A percentile compares a stretch with the other conserved stretches of the same genome.
Evolutionary conservation across 345 rosid genomes (phyloP).

Genomic region (Brassica nigra): DNA sequence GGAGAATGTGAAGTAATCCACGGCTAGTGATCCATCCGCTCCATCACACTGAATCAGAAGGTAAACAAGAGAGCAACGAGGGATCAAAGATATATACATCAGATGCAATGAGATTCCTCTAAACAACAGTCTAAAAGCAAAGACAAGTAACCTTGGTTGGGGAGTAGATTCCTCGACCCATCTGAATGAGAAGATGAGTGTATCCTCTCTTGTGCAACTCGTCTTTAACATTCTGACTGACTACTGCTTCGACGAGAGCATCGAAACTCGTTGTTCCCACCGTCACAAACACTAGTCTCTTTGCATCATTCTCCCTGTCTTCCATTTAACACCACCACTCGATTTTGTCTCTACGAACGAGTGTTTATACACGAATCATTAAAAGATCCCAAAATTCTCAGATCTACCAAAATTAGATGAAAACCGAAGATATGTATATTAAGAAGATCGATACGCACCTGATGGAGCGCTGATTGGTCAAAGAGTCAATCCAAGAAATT

Average conservation of each 20-base stretch:
- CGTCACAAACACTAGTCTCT: conserved; percentile 72
- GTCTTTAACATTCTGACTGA: conserved; percentile 54
- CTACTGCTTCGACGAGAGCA: conserved; percentile 67
- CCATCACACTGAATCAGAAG: conserved; percentile 51
- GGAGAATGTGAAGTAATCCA: conserved; percentile 89
- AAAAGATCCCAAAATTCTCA: not conserved
- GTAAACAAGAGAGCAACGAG: not conserved
- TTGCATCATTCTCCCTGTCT: conserved; percentile 26
- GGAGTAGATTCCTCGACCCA: conserved; percentile 74
- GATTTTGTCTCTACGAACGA: not conserved
- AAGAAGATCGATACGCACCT: not conserved
- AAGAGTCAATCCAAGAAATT: not conserved
- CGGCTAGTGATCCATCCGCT: conserved; percentile 64
- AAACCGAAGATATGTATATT: not conserved
- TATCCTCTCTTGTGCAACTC: conserved; percentile 66
- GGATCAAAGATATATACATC: not conserved
- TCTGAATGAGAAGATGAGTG: conserved; percentile 78
- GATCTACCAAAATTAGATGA: not conserved
- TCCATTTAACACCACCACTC: conserved; percentile 33
- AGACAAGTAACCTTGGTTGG: conserved; percentile 58
- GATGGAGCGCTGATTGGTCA: not conserved
- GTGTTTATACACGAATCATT: not conserved
- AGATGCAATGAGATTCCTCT: not conserved
- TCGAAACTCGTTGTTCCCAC: conserved; percentile 93
- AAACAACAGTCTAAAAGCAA: not conserved